These are phyloP conservation scores for Fusarium secorum DNA, from an alignment of 2,329 filamentous ascomycete genomes.

Conservation along the genomic window DNA sequence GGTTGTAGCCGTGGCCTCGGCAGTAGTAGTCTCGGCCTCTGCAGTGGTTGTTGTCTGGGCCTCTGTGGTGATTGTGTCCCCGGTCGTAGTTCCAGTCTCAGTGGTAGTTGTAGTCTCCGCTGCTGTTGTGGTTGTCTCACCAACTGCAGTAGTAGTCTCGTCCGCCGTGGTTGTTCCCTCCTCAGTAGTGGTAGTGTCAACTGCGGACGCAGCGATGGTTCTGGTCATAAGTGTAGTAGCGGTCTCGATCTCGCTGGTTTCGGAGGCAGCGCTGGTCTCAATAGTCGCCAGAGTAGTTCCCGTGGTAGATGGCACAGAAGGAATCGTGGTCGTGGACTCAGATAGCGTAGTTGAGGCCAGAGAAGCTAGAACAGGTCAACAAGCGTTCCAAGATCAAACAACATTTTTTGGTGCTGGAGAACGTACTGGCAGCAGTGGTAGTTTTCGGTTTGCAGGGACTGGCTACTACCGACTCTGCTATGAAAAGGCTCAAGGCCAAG, in stretches of 20 bases:
- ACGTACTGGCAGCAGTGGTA: neutral
- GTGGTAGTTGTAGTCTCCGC: neutral
- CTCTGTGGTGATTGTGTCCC: neutral
- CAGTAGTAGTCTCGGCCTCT: neutral
- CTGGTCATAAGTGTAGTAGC: neutral
- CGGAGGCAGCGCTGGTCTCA: neutral
- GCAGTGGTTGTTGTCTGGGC: neutral
- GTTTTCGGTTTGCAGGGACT: neutral
- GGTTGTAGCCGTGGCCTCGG: neutral
- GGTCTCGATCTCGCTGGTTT: neutral
- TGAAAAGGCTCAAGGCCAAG: neutral
- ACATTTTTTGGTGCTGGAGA: accelerated
- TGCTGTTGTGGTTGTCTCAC: neutral
- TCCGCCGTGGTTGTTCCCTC: too few species aligned
- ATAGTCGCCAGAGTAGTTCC: neutral
- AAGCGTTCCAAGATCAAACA: accelerated
- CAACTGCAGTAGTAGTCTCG: neutral
- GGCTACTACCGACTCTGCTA: neutral
- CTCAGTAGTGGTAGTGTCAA: too few species aligned
- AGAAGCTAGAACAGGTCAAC: neutral
- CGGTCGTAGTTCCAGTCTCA: neutral
- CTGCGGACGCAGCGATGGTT: too few species aligned
- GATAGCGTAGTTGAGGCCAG: neutral
- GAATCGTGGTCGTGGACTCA: neutral
- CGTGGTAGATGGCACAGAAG: neutral